Evolutionary conservation across 148 eudicot genomes (phyloP).

Genomic region (Salicornia ramosissima): DNA sequence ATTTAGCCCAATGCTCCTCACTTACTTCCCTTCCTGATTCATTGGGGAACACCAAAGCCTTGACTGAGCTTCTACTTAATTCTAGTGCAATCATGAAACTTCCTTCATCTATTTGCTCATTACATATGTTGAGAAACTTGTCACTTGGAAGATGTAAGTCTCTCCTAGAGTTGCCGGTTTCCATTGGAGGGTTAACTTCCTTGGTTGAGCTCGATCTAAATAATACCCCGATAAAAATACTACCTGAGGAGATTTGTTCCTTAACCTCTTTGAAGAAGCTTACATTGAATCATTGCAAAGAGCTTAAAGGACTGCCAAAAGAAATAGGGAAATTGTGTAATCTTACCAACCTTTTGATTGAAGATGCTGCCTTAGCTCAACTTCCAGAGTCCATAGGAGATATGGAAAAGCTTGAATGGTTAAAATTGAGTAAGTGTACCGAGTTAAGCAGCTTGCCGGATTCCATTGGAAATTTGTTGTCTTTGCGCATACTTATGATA

Average conservation of each 20-base stretch:
- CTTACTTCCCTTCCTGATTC: conserved; percentile 43
- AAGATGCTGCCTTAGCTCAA: conserved; percentile 32
- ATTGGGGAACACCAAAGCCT: conserved; percentile 34
- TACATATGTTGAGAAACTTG: conserved; percentile 36
- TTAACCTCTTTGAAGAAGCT: conserved; percentile 44
- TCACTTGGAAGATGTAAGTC: conserved; percentile 30
- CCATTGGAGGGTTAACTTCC: conserved; percentile 36
- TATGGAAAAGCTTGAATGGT: conserved; percentile 39
- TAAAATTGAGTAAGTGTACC: conserved; percentile 39
- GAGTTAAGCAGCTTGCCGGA: conserved; percentile 35
- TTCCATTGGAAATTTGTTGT: conserved; percentile 37
- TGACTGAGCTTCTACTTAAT: conserved; percentile 27
- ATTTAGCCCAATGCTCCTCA: conserved; percentile 30
- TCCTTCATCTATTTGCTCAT: conserved; percentile 42
- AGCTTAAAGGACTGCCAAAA: conserved; percentile 38
- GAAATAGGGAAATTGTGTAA: conserved; percentile 35
- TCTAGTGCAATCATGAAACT: conserved; percentile 34
- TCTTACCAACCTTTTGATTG: conserved; percentile 33
- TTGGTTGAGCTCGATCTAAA: conserved; percentile 40
- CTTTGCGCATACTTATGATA: conserved; percentile 38
- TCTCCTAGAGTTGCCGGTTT: conserved; percentile 34
- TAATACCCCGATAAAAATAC: conserved; percentile 24
- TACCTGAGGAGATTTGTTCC: conserved; percentile 46
- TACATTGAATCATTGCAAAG: conserved; percentile 34
- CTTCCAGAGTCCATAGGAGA: conserved; percentile 49